phyloP scores from a whole-genome alignment of 2,329 filamentous ascomycete species.

The Periconia sp. region DNA sequence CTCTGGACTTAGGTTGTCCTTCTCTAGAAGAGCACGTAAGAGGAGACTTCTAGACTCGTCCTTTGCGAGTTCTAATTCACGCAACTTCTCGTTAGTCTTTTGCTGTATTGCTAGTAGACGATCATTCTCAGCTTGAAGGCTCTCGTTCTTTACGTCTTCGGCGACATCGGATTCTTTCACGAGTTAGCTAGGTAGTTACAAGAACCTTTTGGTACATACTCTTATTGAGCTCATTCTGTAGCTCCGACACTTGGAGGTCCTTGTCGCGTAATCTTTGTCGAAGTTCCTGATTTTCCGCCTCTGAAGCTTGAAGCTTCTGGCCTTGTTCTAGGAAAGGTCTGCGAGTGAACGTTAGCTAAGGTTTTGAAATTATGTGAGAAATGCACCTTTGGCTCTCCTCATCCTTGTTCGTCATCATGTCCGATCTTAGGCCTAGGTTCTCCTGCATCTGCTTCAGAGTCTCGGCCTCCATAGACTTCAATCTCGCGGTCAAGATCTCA shows the following conservation, averaged over 20 bases:
- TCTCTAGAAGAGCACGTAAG: constrained; percentile 39
- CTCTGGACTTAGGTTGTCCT: constrained; percentile 39
- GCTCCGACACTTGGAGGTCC: constrained; percentile 42
- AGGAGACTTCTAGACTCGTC: constrained; percentile 44
- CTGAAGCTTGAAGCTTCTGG: constrained; percentile 43
- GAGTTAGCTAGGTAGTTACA: neutral
- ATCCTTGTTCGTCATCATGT: constrained; percentile 44
- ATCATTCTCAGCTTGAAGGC: constrained; percentile 42
- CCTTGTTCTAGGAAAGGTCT: constrained; percentile 47
- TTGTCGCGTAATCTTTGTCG: constrained; percentile 42
- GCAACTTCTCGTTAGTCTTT: constrained; percentile 39
- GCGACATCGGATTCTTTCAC: constrained; percentile 33
- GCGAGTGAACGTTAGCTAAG: neutral
- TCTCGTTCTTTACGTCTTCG: constrained; percentile 35
- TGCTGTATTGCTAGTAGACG: constrained; percentile 42
- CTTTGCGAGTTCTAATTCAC: constrained; percentile 42
- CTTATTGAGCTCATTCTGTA: constrained; percentile 45
- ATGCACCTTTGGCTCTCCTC: constrained; percentile 40
- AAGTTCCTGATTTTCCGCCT: constrained; percentile 43
- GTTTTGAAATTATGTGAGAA: neutral
- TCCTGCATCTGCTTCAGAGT: constrained; percentile 51
- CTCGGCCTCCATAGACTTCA: constrained; percentile 47
- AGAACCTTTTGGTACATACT: constrained; percentile 25
- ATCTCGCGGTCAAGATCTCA: constrained; percentile 43
- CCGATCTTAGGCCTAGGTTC: constrained; percentile 45